Evolutionary conservation across 179 eudicot genomes (phyloP).

Genomic region (Heliamphora ciliata): DNA sequence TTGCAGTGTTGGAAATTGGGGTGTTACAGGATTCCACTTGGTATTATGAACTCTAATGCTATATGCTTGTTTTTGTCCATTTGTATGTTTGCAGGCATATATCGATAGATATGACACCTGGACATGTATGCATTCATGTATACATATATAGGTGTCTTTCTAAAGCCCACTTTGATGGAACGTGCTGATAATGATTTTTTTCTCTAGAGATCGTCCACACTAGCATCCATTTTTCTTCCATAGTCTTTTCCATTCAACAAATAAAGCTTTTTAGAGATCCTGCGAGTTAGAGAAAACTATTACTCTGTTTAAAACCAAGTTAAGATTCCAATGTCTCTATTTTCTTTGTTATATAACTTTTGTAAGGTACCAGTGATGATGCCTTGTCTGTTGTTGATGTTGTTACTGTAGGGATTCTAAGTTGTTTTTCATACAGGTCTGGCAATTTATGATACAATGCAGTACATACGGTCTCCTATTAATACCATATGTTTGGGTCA

Average conservation of each 20-base stretch:
- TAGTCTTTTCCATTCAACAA: neutral
- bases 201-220: neutral
- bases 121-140: neutral
- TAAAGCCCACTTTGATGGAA: neutral
- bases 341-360: neutral
- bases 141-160: neutral
- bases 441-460: slow-evolving; percentile 97
- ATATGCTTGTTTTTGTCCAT: neutral
- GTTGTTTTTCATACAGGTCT: slow-evolving; percentile 48
- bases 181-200: neutral
- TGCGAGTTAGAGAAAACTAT: neutral
- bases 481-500: slow-evolving; percentile 89
- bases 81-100: neutral
- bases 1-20: no score
- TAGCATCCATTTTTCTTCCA: neutral
- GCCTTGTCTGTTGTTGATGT: neutral
- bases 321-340: neutral
- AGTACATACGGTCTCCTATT: slow-evolving; percentile 85
- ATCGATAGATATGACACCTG: neutral
- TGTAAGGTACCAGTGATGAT: neutral
- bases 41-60: neutral
- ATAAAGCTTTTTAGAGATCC: neutral
- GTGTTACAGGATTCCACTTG: no score
- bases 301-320: neutral
- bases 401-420: neutral